A percentile compares a stretch with the other conserved stretches of the same genome.
Evolutionary conservation across 2,329 filamentous ascomycete genomes (phyloP).

Genomic region (Cryphonectria nitschkei): DNA sequence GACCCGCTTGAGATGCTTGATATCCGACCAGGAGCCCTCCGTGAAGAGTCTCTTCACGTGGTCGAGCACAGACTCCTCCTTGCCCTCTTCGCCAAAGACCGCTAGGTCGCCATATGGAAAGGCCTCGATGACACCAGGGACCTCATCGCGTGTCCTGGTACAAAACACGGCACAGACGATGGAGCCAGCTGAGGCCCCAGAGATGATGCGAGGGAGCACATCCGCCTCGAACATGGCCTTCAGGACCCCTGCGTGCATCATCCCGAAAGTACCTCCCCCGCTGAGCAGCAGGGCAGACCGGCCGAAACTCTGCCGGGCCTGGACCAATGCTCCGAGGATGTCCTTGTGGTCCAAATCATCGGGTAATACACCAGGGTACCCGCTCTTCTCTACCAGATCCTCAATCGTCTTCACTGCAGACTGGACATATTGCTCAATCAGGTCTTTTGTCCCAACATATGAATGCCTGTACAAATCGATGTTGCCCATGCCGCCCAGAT

Average conservation of each 20-base stretch:
- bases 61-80: slow-evolving; percentile 64
- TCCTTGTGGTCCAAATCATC: slow-evolving; percentile 62
- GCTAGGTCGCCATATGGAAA: slow-evolving; percentile 81
- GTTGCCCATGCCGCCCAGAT: slow-evolving; percentile 85
- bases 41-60: slow-evolving; percentile 76
- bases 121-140: slow-evolving; percentile 67
- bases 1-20: slow-evolving; percentile 76
- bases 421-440: slow-evolving; percentile 87
- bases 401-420: slow-evolving; percentile 77
- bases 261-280: slow-evolving; percentile 86
- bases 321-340: slow-evolving; percentile 69
- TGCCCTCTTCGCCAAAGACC: slow-evolving; percentile 71
- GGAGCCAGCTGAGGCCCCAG: slow-evolving; percentile 83
- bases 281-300: slow-evolving; percentile 81
- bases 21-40: slow-evolving; percentile 84
- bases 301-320: slow-evolving; percentile 80
- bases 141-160: slow-evolving; percentile 75
- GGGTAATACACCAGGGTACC: slow-evolving; percentile 43
- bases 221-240: slow-evolving; percentile 77
- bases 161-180: slow-evolving; percentile 84
- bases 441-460: slow-evolving; percentile 80
- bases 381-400: slow-evolving; percentile 66
- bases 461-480: slow-evolving; percentile 81
- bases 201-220: slow-evolving; percentile 83
- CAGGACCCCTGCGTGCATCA: slow-evolving; percentile 88